Evolutionary conservation across 805 yeast genomes (phyloP), one percentile per base, ranked within the genome.

Genomic region (Cyberlindnera nakhonratchasimensis): DNA sequence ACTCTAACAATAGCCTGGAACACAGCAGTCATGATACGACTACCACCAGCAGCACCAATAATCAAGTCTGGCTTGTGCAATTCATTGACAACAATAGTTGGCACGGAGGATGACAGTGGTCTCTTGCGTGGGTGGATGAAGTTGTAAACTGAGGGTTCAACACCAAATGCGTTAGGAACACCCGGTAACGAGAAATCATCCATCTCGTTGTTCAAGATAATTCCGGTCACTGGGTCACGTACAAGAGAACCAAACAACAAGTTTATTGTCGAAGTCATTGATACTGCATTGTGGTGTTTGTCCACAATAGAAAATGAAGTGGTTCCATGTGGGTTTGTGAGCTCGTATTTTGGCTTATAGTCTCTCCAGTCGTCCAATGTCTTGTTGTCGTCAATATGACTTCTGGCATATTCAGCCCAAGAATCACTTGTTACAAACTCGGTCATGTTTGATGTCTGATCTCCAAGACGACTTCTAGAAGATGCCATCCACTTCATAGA

Each of bases 31-130:
- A 85, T 71, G 38, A 91, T 91, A 42, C 93, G 69, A 6, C 93
- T 82, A 0, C 98, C 98, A 9, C 99, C 99, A 2, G 97, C 95
- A 1, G 96, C 93, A 0, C 97, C 98, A 45, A 91, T 73, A 5
- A 84, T 76, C 20, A 86, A 58, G 51, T 82, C 89, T 0, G 84
- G 79, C 8, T 57, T 52, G 5, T 75, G 74, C 9, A 63, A 54
- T 45, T 66, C 69, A 44, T 69, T 63, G 16, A 77, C 66, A 1
- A 86, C 65, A 23, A 91, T 79, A 0, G 87, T 75, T 3, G 97
- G 97, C 0, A 86, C 75, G 25, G 84, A 77, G 2, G 96, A 86
- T 5, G 95, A 84, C 32, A 91, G 67, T 2, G 99, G 98, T 47
- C 98, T 70, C 53, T 82, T 85, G 45, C 64, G 72, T 0, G 96